Conservation (phyloP, 2,329 filamentous ascomycete species). For the Pyricularia grisea region DNA sequence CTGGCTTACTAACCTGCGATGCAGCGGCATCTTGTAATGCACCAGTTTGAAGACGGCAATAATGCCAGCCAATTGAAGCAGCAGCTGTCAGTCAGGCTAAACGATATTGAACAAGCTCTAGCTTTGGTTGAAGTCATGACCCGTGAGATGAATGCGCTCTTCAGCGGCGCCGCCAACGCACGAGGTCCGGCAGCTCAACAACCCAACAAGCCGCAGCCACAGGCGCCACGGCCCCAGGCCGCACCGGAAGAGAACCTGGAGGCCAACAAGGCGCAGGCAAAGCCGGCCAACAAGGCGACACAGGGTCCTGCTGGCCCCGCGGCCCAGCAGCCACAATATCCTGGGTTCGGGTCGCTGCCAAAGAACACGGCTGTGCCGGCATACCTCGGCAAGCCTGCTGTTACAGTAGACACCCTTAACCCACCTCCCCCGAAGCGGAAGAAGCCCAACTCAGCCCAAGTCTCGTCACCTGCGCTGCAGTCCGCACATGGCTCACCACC, state of each 20-base stretch:
- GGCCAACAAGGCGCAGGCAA: slow-evolving; percentile 35
- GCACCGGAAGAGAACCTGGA: slow-evolving; percentile 44
- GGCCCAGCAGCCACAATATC: slow-evolving; percentile 41
- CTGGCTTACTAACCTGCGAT: slow-evolving; percentile 19
- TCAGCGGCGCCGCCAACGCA: slow-evolving; percentile 10
- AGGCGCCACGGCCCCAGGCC: slow-evolving; percentile 16
- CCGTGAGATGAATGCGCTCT: neutral
- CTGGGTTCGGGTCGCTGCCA: neutral
- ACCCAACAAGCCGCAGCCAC: slow-evolving; percentile 19
- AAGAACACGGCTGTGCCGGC: slow-evolving; percentile 24
- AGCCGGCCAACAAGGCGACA: slow-evolving; percentile 32
- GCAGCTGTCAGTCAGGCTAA: slow-evolving; percentile 38
- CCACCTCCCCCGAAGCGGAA: slow-evolving; percentile 49
- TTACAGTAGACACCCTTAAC: slow-evolving; percentile 44
- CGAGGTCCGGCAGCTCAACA: slow-evolving; percentile 16
- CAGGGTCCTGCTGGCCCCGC: slow-evolving; percentile 49
- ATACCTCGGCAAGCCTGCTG: slow-evolving; percentile 40
- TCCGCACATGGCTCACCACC: slow-evolving; percentile 34
- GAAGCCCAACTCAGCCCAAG: slow-evolving; percentile 27
- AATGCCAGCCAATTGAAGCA: slow-evolving; percentile 34
- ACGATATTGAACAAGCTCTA: slow-evolving; percentile 40
- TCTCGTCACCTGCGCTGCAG: slow-evolving; percentile 24
- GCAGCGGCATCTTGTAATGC: slow-evolving; percentile 42
- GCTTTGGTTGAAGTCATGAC: slow-evolving; percentile 41
- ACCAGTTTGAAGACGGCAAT: slow-evolving; percentile 43